These are phyloP conservation scores for Ustilago trichophora DNA, from an alignment of 1,284 basidiomycete species.

Conservation along the genomic window DNA sequence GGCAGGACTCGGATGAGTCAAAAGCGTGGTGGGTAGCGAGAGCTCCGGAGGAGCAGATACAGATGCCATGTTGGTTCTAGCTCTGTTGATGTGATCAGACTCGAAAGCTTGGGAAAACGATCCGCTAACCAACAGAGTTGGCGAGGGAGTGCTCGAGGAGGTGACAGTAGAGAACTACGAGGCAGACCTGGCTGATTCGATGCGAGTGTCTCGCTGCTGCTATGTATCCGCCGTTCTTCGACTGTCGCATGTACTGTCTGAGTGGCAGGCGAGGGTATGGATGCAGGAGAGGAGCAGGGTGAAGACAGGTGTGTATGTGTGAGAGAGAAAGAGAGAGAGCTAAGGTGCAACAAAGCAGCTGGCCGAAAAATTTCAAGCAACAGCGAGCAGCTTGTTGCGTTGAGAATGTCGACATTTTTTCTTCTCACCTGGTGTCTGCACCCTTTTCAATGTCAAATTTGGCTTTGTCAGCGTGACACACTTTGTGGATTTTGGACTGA, in stretches of 20 bases:
- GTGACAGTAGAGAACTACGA: too few species aligned
- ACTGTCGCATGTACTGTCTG: too few species aligned
- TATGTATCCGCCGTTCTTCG: too few species aligned
- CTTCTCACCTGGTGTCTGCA: neutral
- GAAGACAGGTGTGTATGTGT: neutral
- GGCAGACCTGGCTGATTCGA: too few species aligned
- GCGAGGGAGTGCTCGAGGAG: too few species aligned
- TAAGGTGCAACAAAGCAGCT: neutral
- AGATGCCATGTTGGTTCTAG: constrained; percentile 24
- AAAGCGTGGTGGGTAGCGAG: constrained; percentile 29
- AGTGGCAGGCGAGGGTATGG: too few species aligned
- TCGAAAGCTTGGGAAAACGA: too few species aligned
- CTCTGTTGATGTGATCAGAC: neutral
- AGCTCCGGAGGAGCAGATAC: constrained; percentile 28
- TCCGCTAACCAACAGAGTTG: too few species aligned
- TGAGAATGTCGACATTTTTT: too few species aligned
- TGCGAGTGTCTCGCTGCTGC: too few species aligned
- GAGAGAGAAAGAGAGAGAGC: neutral
- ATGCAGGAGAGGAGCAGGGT: neutral
- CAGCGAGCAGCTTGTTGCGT: neutral
- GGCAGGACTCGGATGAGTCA: constrained; percentile 21
- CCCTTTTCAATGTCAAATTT: constrained; percentile 2
- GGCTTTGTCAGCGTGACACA: constrained; percentile 36
- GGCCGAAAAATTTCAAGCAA: constrained; percentile 24
- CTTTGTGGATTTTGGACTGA: neutral